Percentiles rank a stretch among this genome's conserved stretches.
Conservation (phyloP, 2,329 filamentous ascomycete species). For the Colletotrichum scovillei region DNA sequence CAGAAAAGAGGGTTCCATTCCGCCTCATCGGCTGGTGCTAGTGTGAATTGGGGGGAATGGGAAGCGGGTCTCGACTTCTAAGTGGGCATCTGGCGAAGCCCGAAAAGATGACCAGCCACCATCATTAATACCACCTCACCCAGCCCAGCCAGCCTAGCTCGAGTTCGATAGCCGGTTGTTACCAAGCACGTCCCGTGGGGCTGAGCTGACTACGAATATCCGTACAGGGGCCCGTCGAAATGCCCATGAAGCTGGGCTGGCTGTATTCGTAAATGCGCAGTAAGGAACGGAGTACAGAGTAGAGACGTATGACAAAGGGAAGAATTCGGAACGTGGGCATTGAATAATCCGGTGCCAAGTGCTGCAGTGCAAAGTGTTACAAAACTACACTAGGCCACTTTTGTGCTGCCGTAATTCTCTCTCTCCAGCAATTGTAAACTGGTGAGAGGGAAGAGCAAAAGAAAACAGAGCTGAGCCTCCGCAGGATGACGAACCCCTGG, state of each 20-base stretch:
- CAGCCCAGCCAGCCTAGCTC: slow-evolving; percentile 6
- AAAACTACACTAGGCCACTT: not conserved
- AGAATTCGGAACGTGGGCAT: slow-evolving; percentile 6
- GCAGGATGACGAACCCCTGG: slow-evolving; percentile 33
- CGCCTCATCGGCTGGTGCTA: slow-evolving; percentile 10
- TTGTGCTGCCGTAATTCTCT: not conserved
- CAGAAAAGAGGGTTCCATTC: not conserved
- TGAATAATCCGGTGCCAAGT: slow-evolving; percentile 19
- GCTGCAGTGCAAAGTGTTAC: not conserved
- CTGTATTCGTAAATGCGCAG: not conserved
- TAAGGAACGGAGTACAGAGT: too few species aligned
- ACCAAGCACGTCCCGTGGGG: slow-evolving; percentile 6
- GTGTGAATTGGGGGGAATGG: not conserved
- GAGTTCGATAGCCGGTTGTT: not conserved
- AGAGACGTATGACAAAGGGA: not conserved
- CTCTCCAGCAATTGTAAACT: not conserved
- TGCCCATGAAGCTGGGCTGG: too few species aligned
- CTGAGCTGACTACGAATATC: slow-evolving; percentile 5
- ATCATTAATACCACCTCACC: slow-evolving; percentile 11
- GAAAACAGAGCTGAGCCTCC: slow-evolving; percentile 31
- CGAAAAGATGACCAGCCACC: slow-evolving; percentile 17
- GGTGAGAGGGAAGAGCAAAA: not conserved
- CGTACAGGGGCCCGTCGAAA: too few species aligned
- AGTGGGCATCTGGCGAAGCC: slow-evolving; percentile 32
- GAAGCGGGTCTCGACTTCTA: not conserved